phyloP scores from a whole-genome alignment of 257 asterid species.

The Primulina eburnea region DNA sequence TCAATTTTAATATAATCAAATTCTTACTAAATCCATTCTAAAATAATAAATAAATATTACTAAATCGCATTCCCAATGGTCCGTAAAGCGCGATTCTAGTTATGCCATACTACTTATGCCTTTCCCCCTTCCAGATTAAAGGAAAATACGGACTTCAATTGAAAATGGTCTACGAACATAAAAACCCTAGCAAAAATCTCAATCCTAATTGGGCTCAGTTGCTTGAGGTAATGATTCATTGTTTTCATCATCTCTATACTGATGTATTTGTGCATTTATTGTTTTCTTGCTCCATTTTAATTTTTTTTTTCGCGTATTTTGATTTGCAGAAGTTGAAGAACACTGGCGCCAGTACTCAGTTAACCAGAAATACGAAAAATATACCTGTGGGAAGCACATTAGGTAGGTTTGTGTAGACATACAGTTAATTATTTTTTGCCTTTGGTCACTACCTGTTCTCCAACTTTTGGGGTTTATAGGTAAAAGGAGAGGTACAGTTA shows the following conservation, averaged over 20 bases:
- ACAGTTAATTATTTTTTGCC: background rate
- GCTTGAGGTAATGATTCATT: slow-evolving; percentile 42
- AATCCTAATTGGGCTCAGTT: slow-evolving; percentile 97
- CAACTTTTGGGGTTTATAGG: slow-evolving; percentile 40
- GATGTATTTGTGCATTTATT: background rate
- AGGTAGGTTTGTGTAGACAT: slow-evolving; percentile 31
- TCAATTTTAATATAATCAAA: too few species aligned
- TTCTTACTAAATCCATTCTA: too few species aligned
- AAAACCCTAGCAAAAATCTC: slow-evolving; percentile 59
- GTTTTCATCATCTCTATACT: background rate
- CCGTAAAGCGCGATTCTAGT: background rate
- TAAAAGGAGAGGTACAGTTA: slow-evolving; percentile 52
- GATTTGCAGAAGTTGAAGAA: slow-evolving; percentile 62
- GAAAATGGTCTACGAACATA: slow-evolving; percentile 40
- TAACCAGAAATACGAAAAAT: slow-evolving; percentile 31
- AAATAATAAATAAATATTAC: too few species aligned
- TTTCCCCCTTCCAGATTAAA: slow-evolving; percentile 7
- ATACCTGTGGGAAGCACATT: slow-evolving; percentile 33
- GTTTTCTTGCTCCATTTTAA: slow-evolving; percentile 12
- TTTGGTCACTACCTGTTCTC: background rate
- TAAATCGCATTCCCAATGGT: too few species aligned
- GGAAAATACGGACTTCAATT: slow-evolving; percentile 13
- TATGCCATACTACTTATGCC: background rate
- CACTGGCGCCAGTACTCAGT: slow-evolving; percentile 47
- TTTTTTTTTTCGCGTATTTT: slow-evolving; percentile 4